Evolutionary conservation across 2,329 filamentous ascomycete genomes (phyloP).

Genomic region (Ascochyta viciae-villosae): DNA sequence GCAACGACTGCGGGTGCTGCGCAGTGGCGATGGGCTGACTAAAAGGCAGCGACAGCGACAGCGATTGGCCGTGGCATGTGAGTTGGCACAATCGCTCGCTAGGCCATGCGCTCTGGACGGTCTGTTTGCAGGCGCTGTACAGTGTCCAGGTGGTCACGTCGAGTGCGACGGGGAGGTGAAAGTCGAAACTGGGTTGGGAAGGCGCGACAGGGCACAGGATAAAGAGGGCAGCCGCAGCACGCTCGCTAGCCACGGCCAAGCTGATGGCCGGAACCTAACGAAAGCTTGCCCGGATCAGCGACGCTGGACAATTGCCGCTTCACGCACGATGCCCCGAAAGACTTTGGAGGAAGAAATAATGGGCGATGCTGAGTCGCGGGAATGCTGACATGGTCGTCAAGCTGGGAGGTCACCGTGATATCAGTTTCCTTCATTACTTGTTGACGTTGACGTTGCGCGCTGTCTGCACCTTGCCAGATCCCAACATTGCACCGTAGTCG

Average conservation of each 20-base stretch:
- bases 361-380: neutral
- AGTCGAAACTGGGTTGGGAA: constrained; percentile 8
- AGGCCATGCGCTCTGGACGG: constrained; percentile 34
- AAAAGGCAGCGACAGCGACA: constrained; percentile 17
- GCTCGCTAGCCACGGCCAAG: constrained; percentile 16
- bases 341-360: neutral
- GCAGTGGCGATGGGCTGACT: constrained; percentile 33
- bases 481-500: neutral
- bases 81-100: constrained; percentile 18
- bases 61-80: constrained; percentile 26
- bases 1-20: constrained; percentile 28
- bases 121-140: constrained; percentile 15
- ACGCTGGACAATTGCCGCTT: constrained; percentile 14
- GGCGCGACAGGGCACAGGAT: constrained; percentile 14
- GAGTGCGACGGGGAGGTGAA: constrained; percentile 14
- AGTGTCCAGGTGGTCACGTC: constrained; percentile 16
- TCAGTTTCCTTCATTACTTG: neutral
- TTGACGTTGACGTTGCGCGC: constrained; percentile 19
- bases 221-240: constrained; percentile 15
- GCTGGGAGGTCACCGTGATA: neutral
- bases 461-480: constrained; percentile 2
- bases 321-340: constrained; percentile 10
- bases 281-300: constrained; percentile 18
- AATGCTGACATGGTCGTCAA: neutral
- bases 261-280: constrained; percentile 10